These are phyloP conservation scores for Leonotis leonurus DNA, from an alignment of 257 asterid genomes.

Conservation along the genomic window DNA sequence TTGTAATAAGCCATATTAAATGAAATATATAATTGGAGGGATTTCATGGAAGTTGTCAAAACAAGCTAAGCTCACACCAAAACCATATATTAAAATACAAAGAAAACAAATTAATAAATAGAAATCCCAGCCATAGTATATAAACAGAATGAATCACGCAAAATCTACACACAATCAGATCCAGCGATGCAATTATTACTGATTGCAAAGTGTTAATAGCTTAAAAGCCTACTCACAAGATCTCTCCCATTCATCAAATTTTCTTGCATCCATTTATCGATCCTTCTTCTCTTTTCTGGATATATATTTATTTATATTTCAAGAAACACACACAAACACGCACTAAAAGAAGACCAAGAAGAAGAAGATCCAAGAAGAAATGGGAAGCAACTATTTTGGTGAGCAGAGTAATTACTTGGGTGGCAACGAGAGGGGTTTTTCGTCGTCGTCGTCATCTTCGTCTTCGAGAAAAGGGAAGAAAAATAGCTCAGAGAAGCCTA, in stretches of 20 bases:
- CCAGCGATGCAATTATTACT: conserved; percentile 89
- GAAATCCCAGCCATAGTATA: too few relatives aligned
- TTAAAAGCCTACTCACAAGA: conserved; percentile 48
- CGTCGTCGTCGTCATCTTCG: conserved; percentile 35
- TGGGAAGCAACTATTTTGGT: conserved; percentile 72
- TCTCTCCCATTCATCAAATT: conserved; percentile 38
- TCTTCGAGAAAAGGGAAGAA: conserved; percentile 63
- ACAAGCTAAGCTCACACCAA: too few relatives aligned
- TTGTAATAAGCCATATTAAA: conserved; percentile 23
- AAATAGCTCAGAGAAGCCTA: conserved; percentile 58
- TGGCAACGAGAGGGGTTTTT: conserved; percentile 30
- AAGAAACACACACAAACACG: neutral
- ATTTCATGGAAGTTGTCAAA: conserved; percentile 40
- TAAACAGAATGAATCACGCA: conserved; percentile 43
- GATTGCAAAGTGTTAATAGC: conserved; percentile 42
- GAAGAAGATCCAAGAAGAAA: neutral
- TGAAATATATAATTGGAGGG: conserved; percentile 15
- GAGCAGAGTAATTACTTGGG: conserved; percentile 39
- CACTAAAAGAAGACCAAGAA: too few relatives aligned
- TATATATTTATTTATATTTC: too few relatives aligned
- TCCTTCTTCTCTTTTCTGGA: too few relatives aligned
- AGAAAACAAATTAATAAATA: too few relatives aligned
- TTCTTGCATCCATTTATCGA: neutral
- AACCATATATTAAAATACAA: conserved; percentile 23
- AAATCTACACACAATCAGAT: conserved; percentile 68